Conservation (phyloP, 768 basidiomycete genomes). For the Mycena polygramma region DNA sequence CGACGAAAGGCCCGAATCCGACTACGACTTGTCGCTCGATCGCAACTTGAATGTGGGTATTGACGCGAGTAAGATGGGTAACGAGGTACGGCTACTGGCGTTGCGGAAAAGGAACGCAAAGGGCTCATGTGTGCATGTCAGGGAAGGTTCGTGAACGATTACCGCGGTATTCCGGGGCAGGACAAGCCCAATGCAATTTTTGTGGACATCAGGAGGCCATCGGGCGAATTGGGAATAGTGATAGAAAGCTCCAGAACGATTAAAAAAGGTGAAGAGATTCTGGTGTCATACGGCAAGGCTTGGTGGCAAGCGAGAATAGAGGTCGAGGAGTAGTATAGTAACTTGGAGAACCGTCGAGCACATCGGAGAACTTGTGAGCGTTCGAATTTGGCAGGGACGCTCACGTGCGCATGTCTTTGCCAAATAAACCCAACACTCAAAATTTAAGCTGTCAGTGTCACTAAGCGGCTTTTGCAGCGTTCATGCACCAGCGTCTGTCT, state of each 20-base stretch:
- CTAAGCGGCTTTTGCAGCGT: slow-evolving; percentile 19
- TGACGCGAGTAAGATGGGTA: slow-evolving; percentile 83
- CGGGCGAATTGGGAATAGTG: slow-evolving; percentile 81
- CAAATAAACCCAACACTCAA: slow-evolving; percentile 18
- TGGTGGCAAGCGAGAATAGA: slow-evolving; percentile 70
- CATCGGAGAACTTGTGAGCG: too few relatives aligned
- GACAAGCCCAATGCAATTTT: slow-evolving; percentile 80
- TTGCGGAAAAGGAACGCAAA: too few relatives aligned
- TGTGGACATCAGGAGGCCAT: slow-evolving; percentile 62
- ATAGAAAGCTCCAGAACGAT: slow-evolving; percentile 78
- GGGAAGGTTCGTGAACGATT: slow-evolving; percentile 92
- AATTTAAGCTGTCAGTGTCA: slow-evolving; percentile 4
- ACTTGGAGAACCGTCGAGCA: too few relatives aligned
- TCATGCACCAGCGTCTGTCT: slow-evolving; percentile 67
- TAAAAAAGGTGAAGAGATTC: slow-evolving; percentile 84
- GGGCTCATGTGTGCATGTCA: not conserved
- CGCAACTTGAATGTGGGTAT: slow-evolving; percentile 76
- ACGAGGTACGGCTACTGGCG: slow-evolving; percentile 58
- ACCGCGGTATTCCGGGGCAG: slow-evolving; percentile 71
- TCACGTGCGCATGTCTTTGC: too few relatives aligned
- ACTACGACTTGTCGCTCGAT: slow-evolving; percentile 89
- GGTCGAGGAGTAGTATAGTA: too few relatives aligned
- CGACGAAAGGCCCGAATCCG: slow-evolving; percentile 77
- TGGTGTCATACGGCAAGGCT: slow-evolving; percentile 90
- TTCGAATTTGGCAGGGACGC: too few relatives aligned